Evolutionary conservation across 1,284 basidiomycete genomes (phyloP), one percentile per base, ranked within the genome.

Genomic region (Malassezia nana): DNA sequence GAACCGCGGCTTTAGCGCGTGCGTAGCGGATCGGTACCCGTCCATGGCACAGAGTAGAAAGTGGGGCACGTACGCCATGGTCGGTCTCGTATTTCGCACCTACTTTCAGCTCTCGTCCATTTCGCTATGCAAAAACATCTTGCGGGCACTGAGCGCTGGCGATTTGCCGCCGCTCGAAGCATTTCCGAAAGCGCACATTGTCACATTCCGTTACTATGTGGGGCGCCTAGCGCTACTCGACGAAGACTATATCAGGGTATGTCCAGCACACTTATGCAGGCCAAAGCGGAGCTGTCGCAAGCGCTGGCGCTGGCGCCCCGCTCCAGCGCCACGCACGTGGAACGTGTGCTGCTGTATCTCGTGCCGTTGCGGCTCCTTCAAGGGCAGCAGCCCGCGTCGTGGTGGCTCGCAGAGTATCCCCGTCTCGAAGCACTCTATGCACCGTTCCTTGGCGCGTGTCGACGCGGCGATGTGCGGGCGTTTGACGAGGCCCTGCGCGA

Each of bases 61-160:
- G 76, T 89, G 84, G 83, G 92, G 91, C 2, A 83, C 90, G 0
- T 98, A 96, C 76, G 88, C 90, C 66, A 81, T 94, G n/a, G 90
- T 91, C 0, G 86, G 85, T 6, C 78, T 94, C 56, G 83, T 90
- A 32, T 79, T 98, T 75, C 94, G 95, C 74, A 87, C 84, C 46
- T 98, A 98, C 77, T 95, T 96, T 79, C 83, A 84, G 86, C 83
- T 96, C 42, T 86, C 87, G 75, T 83, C 86, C 55, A 89, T 94
- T 72, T 85, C 88, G 6, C 78, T 96, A 13, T 86, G 89, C 47
- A 88, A 89, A 73, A 95, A 90, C 70, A 86, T 98, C 51, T 78
- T 95, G 28, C 81, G 90, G 46, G 91, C 89, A 1, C 82, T 96
- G 26, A 80, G 84, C 29, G 88, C 86, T 2, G 89, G 88, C 63